Conservation (phyloP, 1,284 basidiomycete species). For the Somion occarium region DNA sequence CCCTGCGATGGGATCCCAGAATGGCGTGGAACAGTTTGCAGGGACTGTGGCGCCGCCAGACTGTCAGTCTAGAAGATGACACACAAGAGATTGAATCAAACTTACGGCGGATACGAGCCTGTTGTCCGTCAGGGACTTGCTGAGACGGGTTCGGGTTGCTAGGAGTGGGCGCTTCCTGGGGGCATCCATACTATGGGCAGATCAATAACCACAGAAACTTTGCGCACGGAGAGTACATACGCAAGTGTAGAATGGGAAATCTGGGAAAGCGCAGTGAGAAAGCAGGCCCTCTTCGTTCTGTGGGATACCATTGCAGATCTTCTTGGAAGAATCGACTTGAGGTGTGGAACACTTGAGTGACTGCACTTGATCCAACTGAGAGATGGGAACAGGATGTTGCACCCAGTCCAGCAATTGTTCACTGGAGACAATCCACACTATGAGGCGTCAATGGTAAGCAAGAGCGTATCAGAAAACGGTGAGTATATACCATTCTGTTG, state of each 20-base stretch:
- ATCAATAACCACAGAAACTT: neutral
- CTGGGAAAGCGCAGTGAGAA: slow-evolving; percentile 57
- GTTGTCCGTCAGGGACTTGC: slow-evolving; percentile 36
- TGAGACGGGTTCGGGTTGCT: slow-evolving; percentile 65
- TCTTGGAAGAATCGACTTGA: slow-evolving; percentile 41
- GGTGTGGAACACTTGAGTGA: slow-evolving; percentile 63
- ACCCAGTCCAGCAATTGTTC: slow-evolving; percentile 76
- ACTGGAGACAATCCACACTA: slow-evolving; percentile 76
- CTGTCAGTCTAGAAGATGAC: neutral
- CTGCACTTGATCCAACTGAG: slow-evolving; percentile 47
- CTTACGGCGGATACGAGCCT: slow-evolving; percentile 50
- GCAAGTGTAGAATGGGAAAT: slow-evolving; percentile 77
- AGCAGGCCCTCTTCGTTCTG: slow-evolving; percentile 58
- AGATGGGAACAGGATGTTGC: slow-evolving; percentile 60
- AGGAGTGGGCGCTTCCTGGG: slow-evolving; percentile 46
- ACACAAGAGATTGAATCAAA: no score
- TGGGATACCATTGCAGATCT: slow-evolving; percentile 75
- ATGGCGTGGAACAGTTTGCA: slow-evolving; percentile 70
- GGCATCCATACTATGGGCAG: slow-evolving; percentile 63
- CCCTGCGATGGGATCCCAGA: slow-evolving; percentile 72
- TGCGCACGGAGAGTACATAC: slow-evolving; percentile 34
- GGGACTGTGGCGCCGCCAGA: slow-evolving; percentile 51
- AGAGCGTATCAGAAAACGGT: neutral
- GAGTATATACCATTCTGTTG: slow-evolving; percentile 55
- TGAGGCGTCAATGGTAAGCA: neutral